A percentile compares a stretch with the other conserved stretches of the same genome.
Evolutionary conservation across 495 filamentous ascomycete genomes (phyloP).

Genomic region (Mytilinidion resinicola): DNA sequence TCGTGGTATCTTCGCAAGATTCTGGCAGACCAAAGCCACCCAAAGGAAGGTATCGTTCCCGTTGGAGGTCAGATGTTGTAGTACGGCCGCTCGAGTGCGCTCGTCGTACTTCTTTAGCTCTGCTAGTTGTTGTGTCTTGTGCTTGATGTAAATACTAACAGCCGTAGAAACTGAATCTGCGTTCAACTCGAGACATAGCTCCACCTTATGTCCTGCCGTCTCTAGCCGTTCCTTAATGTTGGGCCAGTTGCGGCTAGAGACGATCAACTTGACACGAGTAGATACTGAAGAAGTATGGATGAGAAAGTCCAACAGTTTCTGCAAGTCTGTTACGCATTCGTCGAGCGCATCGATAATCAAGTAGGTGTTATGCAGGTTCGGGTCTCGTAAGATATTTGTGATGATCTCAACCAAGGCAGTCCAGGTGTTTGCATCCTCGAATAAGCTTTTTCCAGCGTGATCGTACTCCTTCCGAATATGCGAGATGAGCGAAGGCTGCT

Average conservation of each 20-base stretch:
- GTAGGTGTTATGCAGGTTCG: conserved; percentile 21
- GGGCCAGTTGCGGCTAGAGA: conserved; percentile 31
- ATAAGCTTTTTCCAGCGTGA: conserved; percentile 29
- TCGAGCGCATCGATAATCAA: conserved; percentile 18
- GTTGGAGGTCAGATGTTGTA: conserved; percentile 15
- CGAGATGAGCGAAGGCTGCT: conserved; percentile 33
- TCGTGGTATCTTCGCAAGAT: conserved; percentile 6
- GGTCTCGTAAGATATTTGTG: conserved; percentile 32
- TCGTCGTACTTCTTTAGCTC: conserved; percentile 19
- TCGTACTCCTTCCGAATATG: conserved; percentile 29
- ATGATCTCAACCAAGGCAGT: conserved; percentile 29
- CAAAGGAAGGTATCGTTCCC: conserved; percentile 25
- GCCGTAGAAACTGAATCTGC: conserved; percentile 12
- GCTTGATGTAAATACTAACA: conserved; percentile 28
- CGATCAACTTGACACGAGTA: conserved; percentile 37
- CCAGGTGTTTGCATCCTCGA: conserved; percentile 36
- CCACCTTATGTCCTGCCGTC: conserved; percentile 7
- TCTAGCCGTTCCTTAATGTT: conserved; percentile 32
- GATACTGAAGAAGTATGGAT: conserved; percentile 3
- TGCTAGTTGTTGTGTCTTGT: conserved; percentile 24
- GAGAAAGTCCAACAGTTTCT: conserved; percentile 19
- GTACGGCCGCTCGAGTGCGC: not conserved
- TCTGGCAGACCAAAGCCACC: conserved; percentile 29
- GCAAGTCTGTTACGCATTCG: not conserved
- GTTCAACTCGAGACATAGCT: conserved; percentile 33